Conservation (phyloP, 495 filamentous ascomycete species). For the Penicillium argentinense region DNA sequence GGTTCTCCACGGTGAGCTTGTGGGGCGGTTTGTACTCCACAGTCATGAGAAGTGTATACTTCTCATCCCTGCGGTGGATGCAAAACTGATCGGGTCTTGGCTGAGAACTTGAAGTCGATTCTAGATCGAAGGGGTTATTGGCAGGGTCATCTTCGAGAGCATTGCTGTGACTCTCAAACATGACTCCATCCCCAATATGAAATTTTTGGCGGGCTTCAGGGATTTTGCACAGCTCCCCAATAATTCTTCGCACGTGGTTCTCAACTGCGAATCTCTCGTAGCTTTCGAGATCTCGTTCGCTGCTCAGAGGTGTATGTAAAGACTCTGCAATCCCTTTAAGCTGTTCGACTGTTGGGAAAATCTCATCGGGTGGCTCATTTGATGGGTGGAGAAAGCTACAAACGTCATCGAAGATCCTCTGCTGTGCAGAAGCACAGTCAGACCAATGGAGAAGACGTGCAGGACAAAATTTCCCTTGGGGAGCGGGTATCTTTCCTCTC, state of each 20-base stretch:
- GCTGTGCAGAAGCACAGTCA: constrained; percentile 23
- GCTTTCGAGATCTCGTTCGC: constrained; percentile 30
- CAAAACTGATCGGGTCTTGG: constrained; percentile 24
- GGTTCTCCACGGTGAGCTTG: constrained; percentile 32
- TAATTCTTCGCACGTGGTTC: constrained; percentile 31
- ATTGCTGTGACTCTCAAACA: constrained; percentile 33
- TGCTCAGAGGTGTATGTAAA: constrained; percentile 20
- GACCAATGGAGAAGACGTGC: constrained; percentile 22
- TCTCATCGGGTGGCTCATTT: constrained; percentile 14
- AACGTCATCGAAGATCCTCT: constrained; percentile 21
- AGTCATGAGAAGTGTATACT: constrained; percentile 23
- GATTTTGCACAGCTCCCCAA: constrained; percentile 29
- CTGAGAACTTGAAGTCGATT: constrained; percentile 6
- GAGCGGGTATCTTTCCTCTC: constrained; percentile 20
- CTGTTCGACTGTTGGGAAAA: constrained; percentile 8
- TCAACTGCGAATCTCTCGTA: constrained; percentile 33
- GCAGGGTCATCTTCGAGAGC: constrained; percentile 15
- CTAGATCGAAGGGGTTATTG: background rate
- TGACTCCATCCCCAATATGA: constrained; percentile 23
- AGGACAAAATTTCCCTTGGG: constrained; percentile 25
- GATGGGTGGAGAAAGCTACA: constrained; percentile 13
- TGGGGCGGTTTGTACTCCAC: constrained; percentile 40
- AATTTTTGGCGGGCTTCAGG: constrained; percentile 26
- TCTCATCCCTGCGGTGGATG: constrained; percentile 23
- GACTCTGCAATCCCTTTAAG: constrained; percentile 1